Evolutionary conservation across 2,329 filamentous ascomycete genomes (phyloP).

Genomic region (Cladosporium sphaerospermum): DNA sequence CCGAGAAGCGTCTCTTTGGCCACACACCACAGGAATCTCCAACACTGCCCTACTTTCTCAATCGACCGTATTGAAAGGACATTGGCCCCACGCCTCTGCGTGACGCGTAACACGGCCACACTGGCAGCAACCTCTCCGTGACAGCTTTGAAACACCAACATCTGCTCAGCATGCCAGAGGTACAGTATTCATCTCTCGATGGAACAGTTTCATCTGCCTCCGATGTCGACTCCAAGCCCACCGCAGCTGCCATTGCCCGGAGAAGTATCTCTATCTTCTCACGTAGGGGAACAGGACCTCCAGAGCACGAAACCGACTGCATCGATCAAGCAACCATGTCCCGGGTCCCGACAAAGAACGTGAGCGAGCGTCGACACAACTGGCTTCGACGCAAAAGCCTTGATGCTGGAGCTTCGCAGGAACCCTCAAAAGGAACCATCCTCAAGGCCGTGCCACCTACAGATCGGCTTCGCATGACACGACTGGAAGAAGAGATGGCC

Average conservation of each 20-base stretch:
- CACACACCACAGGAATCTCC: background rate
- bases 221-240: background rate
- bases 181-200: background rate
- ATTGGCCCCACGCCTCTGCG: background rate
- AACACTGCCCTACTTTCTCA: background rate
- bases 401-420: background rate
- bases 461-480: slow-evolving; percentile 24
- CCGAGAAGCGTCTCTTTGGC: background rate
- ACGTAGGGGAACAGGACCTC: slow-evolving; percentile 26
- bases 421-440: slow-evolving; percentile 20
- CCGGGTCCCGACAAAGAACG: slow-evolving; percentile 13
- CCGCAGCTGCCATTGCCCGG: slow-evolving; percentile 13
- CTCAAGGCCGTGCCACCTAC: slow-evolving; percentile 29
- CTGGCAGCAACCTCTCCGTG: background rate
- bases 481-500: slow-evolving; percentile 33
- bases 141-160: background rate
- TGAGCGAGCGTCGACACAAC: slow-evolving; percentile 20
- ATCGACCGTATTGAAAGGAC: background rate
- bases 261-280: slow-evolving; percentile 34
- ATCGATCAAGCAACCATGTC: slow-evolving; percentile 16
- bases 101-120: background rate
- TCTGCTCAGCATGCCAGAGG: background rate
- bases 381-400: slow-evolving; percentile 16
- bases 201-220: background rate
- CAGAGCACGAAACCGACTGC: slow-evolving; percentile 18